Conservation (phyloP, 2,329 filamentous ascomycete species). For the Colletotrichum costaricense region DNA sequence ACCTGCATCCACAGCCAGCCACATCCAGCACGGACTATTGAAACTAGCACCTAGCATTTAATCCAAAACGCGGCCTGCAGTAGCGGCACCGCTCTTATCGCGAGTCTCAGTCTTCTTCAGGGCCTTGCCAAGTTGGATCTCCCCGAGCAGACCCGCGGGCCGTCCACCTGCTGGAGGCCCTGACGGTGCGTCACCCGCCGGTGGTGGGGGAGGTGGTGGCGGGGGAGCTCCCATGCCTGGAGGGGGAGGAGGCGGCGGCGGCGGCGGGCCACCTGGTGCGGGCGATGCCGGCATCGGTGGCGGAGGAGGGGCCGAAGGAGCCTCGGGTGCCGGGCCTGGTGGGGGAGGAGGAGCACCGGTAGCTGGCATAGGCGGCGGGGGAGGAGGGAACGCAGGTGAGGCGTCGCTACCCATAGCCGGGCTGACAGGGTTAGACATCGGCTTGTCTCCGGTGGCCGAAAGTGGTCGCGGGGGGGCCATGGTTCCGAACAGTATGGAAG, state of each 20-base stretch:
- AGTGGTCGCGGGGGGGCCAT: constrained; percentile 94
- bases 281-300: constrained; percentile 45
- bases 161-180: constrained; percentile 61
- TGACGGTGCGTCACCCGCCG: constrained; percentile 49
- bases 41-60: constrained; percentile 43
- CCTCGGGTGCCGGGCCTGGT: constrained; percentile 38
- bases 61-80: constrained; percentile 80
- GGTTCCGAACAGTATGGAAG: constrained; percentile 94
- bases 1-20: background rate
- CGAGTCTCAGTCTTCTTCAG: constrained; percentile 91
- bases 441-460: constrained; percentile 82
- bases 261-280: constrained; percentile 46
- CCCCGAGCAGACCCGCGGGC: constrained; percentile 76
- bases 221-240: constrained; percentile 49
- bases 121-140: constrained; percentile 83
- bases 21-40: background rate
- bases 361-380: constrained; percentile 41
- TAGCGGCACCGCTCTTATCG: constrained; percentile 79
- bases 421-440: constrained; percentile 52
- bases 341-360: constrained; percentile 46
- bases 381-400: constrained; percentile 46
- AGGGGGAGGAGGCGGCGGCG: constrained; percentile 57
- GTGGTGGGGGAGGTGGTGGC: constrained; percentile 57
- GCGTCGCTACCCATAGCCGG: constrained; percentile 53
- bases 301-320: constrained; percentile 44